Percentiles rank a stretch among this genome's conserved stretches.
phyloP scores from a whole-genome alignment of 2,329 filamentous ascomycete species.

The Penicillium crustosum region DNA sequence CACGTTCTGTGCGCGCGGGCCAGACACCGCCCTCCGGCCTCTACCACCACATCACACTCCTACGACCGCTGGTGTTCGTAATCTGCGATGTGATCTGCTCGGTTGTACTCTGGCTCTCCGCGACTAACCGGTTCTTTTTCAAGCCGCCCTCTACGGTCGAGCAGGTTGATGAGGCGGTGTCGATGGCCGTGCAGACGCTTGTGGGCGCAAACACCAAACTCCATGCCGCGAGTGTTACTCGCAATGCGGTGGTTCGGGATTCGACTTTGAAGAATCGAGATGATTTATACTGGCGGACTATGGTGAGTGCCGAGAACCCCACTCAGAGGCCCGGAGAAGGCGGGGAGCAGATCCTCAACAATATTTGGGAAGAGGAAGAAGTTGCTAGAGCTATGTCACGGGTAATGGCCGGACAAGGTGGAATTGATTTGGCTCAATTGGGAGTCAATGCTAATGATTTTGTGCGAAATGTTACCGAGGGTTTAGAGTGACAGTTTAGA shows the following conservation, averaged over 20 bases:
- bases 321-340: conserved; percentile 55
- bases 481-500: conserved; percentile 41
- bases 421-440: conserved; percentile 43
- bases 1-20: conserved; percentile 61
- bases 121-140: conserved; percentile 76
- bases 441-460: conserved; percentile 46
- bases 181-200: conserved; percentile 54
- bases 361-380: conserved; percentile 69
- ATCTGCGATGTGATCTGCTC: conserved; percentile 64
- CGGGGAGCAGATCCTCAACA: conserved; percentile 40
- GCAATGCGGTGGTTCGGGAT: conserved; percentile 78
- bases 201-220: conserved; percentile 65
- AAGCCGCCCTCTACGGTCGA: conserved; percentile 61
- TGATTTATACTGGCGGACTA: conserved; percentile 69
- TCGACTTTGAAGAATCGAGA: conserved; percentile 64
- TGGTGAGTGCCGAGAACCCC: conserved; percentile 59
- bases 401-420: conserved; percentile 68
- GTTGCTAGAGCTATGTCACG: conserved; percentile 65
- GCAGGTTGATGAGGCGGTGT: conserved; percentile 59
- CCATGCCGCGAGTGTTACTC: conserved; percentile 69
- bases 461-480: conserved; percentile 45
- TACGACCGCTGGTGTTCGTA: conserved; percentile 65
- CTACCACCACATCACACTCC: conserved; percentile 51
- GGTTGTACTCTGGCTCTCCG: conserved; percentile 68
- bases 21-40: conserved; percentile 59